Percentiles rank a stretch among this genome's conserved stretches.
Conservation (phyloP, 345 rosid species). For the Murraya paniculata region DNA sequence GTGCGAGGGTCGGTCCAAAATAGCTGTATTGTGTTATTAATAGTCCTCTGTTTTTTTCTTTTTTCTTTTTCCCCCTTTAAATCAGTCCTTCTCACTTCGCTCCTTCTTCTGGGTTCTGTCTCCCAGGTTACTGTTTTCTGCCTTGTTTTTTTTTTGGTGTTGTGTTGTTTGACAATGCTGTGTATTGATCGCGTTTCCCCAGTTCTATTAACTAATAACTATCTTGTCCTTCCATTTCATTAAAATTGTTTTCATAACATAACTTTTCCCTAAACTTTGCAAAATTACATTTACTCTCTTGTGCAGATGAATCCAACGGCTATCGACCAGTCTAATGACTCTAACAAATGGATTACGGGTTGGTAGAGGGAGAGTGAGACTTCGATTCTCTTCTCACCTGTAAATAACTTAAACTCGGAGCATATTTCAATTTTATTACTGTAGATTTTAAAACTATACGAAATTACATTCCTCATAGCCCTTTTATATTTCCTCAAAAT, state of each 20-base stretch:
- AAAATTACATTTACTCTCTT: not conserved
- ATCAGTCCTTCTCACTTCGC: not conserved
- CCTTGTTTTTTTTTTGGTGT: not conserved
- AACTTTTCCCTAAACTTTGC: not conserved
- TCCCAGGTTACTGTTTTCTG: not conserved
- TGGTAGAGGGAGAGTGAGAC: no score
- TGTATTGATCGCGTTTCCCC: not conserved
- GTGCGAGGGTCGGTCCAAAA: not conserved
- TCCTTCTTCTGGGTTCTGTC: not conserved
- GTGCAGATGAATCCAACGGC: not conserved
- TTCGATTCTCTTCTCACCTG: no score
- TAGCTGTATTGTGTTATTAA: not conserved
- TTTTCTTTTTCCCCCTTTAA: no score
- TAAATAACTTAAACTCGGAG: no score
- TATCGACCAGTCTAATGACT: no score
- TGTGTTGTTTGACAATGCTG: not conserved
- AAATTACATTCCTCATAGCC: no score
- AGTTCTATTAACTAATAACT: not conserved
- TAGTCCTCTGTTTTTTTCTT: rapidly evolving
- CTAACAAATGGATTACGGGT: no score
- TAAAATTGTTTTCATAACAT: not conserved
- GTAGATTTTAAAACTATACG: no score
- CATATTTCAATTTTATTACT: no score
- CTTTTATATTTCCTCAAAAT: no score
- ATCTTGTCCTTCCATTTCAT: not conserved